These are phyloP conservation scores for Schoenoplectus triqueter DNA, from an alignment of 202 grass and related monocot species.

Conservation along the genomic window DNA sequence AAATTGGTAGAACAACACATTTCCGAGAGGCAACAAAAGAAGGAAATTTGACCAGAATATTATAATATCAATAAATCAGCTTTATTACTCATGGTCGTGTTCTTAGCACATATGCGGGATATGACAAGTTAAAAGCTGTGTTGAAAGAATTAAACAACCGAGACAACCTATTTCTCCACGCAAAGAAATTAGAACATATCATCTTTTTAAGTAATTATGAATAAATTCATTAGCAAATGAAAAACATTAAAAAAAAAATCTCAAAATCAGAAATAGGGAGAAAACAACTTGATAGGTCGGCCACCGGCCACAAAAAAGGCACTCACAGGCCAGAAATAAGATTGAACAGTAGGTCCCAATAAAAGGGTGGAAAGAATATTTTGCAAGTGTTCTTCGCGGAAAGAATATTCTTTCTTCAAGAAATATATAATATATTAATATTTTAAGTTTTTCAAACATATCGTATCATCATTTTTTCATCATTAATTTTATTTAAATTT, in stretches of 20 bases:
- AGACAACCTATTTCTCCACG: not conserved
- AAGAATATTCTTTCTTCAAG: not conserved
- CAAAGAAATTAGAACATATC: not conserved
- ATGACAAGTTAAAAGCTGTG: not conserved
- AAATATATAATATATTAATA: too few species aligned
- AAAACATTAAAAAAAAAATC: not conserved
- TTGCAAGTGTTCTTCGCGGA: not conserved
- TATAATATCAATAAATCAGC: not conserved
- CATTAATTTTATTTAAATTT: too few species aligned
- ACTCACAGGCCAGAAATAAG: not conserved
- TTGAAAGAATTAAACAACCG: not conserved
- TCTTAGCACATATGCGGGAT: not conserved
- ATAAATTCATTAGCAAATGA: constrained; percentile 6
- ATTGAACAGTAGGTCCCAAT: constrained; percentile 23
- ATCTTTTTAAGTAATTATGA: constrained; percentile 12
- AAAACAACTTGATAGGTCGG: constrained; percentile 32
- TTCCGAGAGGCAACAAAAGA: not conserved
- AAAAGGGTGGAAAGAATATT: not conserved
- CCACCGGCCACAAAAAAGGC: constrained; percentile 34
- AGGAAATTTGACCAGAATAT: not conserved
- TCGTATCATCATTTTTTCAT: too few species aligned
- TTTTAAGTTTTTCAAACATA: too few species aligned
- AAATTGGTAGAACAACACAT: not conserved
- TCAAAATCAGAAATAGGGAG: not conserved
- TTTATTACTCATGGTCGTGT: not conserved